A percentile compares a stretch with the other conserved stretches of the same genome.
These are phyloP conservation scores for Hortaea werneckii DNA, from an alignment of 2,329 filamentous ascomycete genomes.

Conservation along the genomic window DNA sequence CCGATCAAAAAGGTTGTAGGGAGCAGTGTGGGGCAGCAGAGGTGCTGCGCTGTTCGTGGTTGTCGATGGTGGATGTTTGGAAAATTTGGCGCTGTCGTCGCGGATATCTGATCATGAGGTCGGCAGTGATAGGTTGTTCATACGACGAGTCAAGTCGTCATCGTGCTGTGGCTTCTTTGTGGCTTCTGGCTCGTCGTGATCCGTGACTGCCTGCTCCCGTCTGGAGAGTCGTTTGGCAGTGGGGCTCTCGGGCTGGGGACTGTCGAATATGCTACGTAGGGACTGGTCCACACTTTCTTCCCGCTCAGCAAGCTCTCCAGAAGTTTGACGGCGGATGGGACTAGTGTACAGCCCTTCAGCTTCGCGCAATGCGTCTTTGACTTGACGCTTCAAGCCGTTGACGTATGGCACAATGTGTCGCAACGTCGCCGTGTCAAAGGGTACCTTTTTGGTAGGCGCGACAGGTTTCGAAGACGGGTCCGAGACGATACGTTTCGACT, in stretches of 20 bases:
- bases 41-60: no score
- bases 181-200: constrained; percentile 11
- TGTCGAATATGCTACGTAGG: constrained; percentile 25
- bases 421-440: constrained; percentile 55
- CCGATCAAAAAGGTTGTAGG: no score
- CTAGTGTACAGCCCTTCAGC: constrained; percentile 39
- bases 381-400: constrained; percentile 36
- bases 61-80: no score
- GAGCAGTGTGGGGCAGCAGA: no score
- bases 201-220: constrained; percentile 16
- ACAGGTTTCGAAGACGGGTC: constrained; percentile 19
- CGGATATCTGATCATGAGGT: no score
- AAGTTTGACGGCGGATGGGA: constrained; percentile 23
- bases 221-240: constrained; percentile 12
- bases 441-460: constrained; percentile 44
- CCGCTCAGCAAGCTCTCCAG: constrained; percentile 4
- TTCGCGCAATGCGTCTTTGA: constrained; percentile 38
- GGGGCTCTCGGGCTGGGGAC: constrained; percentile 13
- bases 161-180: constrained; percentile 2
- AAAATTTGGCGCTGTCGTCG: no score
- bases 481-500: constrained; percentile 24
- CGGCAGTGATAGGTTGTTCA: constrained; percentile 10
- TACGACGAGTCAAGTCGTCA: constrained; percentile 7
- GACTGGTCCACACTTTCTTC: constrained; percentile 19
- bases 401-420: constrained; percentile 50